Conservation (phyloP, 345 rosid species). For the Euphorbia tirucalli region DNA sequence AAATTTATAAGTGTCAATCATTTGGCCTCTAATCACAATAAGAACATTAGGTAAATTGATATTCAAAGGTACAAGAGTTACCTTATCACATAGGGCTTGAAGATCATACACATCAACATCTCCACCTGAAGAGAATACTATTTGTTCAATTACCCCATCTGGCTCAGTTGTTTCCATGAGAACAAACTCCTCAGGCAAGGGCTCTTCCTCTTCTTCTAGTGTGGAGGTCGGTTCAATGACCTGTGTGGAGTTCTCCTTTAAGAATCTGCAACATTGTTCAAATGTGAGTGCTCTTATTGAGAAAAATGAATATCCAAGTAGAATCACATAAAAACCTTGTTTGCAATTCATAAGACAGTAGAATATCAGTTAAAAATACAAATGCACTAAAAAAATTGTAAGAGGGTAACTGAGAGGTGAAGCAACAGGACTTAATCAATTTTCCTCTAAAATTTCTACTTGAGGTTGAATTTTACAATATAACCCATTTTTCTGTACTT, state of each 20-base stretch:
- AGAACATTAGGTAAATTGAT: background rate
- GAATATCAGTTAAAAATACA: too few relatives aligned
- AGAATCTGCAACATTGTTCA: conserved; percentile 40
- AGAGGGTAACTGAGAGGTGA: too few relatives aligned
- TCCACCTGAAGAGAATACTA: conserved; percentile 87
- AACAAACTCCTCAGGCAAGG: conserved; percentile 65
- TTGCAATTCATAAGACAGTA: too few relatives aligned
- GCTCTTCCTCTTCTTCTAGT: conserved; percentile 61
- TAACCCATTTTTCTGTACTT: too few relatives aligned
- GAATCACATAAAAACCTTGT: background rate
- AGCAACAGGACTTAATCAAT: too few relatives aligned
- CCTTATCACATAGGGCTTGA: conserved; percentile 89
- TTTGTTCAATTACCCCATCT: conserved; percentile 74
- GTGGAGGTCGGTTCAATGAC: conserved; percentile 63
- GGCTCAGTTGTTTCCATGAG: conserved; percentile 58
- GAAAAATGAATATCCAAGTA: background rate
- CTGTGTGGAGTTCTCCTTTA: conserved; percentile 59
- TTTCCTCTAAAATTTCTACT: background rate
- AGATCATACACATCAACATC: conserved; percentile 91
- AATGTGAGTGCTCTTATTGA: background rate
- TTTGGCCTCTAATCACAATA: background rate
- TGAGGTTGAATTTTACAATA: background rate
- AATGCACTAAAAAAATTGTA: too few relatives aligned
- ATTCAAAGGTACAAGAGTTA: conserved; percentile 7
- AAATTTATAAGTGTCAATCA: background rate